These are phyloP conservation scores for Raddia distichophylla DNA, from an alignment of 176 grass and related monocot genomes.

Conservation along the genomic window DNA sequence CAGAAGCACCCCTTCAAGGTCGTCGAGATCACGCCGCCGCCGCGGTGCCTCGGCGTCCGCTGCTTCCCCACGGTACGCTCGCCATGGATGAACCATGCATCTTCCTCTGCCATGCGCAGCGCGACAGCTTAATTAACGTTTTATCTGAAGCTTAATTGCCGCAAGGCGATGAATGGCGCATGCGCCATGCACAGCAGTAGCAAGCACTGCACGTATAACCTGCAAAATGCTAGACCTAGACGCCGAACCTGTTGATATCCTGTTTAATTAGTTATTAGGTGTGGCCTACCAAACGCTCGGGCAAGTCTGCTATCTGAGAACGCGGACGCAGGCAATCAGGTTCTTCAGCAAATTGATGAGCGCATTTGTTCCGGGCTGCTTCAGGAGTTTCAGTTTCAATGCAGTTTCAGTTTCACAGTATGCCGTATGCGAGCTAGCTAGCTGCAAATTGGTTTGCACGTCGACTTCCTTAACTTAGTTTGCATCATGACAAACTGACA, in stretches of 20 bases:
- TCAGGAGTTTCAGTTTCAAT: not conserved
- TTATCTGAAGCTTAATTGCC: no score
- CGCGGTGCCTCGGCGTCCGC: constrained; percentile 82
- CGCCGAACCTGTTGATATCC: not conserved
- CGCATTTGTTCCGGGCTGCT: not conserved
- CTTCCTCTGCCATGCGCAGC: not conserved
- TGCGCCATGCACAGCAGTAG: no score
- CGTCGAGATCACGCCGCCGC: constrained; percentile 89
- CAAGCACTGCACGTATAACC: no score
- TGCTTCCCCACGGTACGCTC: constrained; percentile 79
- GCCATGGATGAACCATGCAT: no score
- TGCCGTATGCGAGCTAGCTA: not conserved
- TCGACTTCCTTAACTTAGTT: no score
- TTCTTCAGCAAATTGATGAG: not conserved
- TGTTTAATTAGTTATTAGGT: no score
- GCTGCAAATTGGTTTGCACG: not conserved
- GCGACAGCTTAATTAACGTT: no score
- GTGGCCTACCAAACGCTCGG: no score
- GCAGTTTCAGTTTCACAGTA: not conserved
- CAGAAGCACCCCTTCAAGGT: constrained; percentile 80
- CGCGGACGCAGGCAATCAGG: not conserved
- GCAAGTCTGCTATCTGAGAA: not conserved
- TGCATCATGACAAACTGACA: no score
- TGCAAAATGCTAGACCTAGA: not conserved
- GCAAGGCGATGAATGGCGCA: no score